phyloP scores from a whole-genome alignment of 257 asterid genomes.

The Capsicum baccatum region DNA sequence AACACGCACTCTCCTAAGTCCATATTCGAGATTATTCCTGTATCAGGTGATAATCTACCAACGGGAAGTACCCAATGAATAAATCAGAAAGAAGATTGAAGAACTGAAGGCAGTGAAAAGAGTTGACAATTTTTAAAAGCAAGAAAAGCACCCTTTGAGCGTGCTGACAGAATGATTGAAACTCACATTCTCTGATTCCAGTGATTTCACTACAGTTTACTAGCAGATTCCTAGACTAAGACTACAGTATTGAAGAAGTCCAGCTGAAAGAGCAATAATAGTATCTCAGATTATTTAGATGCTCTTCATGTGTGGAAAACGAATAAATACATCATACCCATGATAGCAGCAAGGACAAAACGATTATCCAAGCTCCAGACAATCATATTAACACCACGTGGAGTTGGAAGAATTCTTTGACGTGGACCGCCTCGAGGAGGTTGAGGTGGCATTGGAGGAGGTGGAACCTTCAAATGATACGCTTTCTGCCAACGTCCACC shows the following conservation, averaged over 20 bases:
- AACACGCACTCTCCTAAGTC: too few relatives aligned
- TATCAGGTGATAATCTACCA: neutral
- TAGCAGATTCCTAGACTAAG: too few relatives aligned
- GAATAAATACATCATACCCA: constrained; percentile 67
- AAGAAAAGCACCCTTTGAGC: too few relatives aligned
- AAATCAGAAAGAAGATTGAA: neutral
- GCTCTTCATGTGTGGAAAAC: neutral
- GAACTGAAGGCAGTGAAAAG: neutral
- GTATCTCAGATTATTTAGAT: neutral
- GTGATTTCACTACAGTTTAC: too few relatives aligned
- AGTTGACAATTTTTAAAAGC: neutral
- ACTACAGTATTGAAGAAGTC: neutral
- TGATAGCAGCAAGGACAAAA: constrained; percentile 98
- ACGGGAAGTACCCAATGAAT: constrained; percentile 5
- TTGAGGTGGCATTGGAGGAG: constrained; percentile 98
- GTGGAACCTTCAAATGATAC: constrained; percentile 98
- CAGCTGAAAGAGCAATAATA: neutral
- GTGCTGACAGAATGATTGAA: too few relatives aligned
- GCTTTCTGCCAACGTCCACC: constrained; percentile 94
- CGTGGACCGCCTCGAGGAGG: constrained; percentile 99
- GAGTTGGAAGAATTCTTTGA: constrained; percentile 95
- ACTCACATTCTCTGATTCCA: too few relatives aligned
- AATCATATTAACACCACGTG: constrained; percentile 99
- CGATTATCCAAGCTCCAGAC: constrained; percentile 99
- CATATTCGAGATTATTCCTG: too few relatives aligned